Evolutionary conservation across 225 moss, liverwort and hornwort genomes (phyloP), one percentile per base, ranked within the genome.

Genomic region (Straminergon stramineum): DNA sequence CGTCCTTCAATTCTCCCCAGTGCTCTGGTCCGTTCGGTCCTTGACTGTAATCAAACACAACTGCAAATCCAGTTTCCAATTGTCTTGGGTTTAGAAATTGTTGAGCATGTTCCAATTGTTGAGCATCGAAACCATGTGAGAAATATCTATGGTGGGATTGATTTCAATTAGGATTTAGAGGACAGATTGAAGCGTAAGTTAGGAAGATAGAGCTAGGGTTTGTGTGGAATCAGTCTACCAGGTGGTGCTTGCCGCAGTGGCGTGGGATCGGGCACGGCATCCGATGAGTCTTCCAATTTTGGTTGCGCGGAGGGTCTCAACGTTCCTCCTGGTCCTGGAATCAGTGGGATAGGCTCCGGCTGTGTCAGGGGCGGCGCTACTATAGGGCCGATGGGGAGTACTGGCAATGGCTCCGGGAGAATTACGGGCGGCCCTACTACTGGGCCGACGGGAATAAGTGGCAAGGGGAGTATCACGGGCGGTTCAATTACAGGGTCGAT

Each of bases 11-110:
- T 26, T 93, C 91, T 22, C 91, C 92, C 95, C 94, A 94, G 57
- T 94, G 92, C 18, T 84, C 32, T 7, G 95, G 95, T 31, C 95
- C 94, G 63, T 94, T 84, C 3, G 91, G 91, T 39, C 95, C 94
- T 62, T 88, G 63, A n/a, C 91, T 92, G 88, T 95, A 94, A 75
- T 93, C 95, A n/a, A 91, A 93, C 65, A 57, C 30, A 74, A 60
- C 93, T 92, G 83, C 90, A 69, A 81, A 43, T 58, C 69, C 37
- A 17, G 52, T 52, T 66, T 52, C 15, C 37, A 66, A 71, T 37
- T 71, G 45, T 5, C 13, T 4, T 28, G 58, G 16, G 7, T 27
- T 39, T 58, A 57, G 27, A 58, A 83, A n/a, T 27, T 57, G 39
- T 39, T n/a, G 58, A 53, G 57, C 39, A 24, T 17, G 51, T 28